These are phyloP conservation scores for Diplodia mutila DNA, from an alignment of 2,329 filamentous ascomycete species.

Conservation along the genomic window DNA sequence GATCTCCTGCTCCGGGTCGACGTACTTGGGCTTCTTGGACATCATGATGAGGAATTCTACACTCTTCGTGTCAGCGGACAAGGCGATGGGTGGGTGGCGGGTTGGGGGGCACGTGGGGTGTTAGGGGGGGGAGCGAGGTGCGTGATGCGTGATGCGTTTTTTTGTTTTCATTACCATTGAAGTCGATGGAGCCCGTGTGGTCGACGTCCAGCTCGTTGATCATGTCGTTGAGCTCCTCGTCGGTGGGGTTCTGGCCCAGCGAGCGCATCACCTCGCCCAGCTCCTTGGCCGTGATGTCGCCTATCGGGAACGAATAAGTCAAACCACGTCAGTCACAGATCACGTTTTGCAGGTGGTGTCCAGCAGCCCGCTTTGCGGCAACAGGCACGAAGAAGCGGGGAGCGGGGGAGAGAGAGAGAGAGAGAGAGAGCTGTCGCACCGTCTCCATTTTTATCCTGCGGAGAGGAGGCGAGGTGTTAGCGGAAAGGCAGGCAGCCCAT, in stretches of 20 bases:
- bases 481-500: not conserved
- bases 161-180: conserved; percentile 53
- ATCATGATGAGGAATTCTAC: conserved; percentile 70
- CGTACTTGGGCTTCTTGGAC: conserved; percentile 64
- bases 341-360: not conserved
- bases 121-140: not conserved
- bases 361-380: not conserved
- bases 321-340: not conserved
- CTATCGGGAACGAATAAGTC: conserved; percentile 39
- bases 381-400: no score
- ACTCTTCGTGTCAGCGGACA: not conserved
- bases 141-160: not conserved
- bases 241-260: conserved; percentile 65
- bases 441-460: conserved; percentile 62
- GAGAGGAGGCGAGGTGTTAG: conserved; percentile 24
- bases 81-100: no score
- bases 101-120: conserved; percentile 23
- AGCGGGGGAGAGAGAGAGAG: no score
- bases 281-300: conserved; percentile 66
- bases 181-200: conserved; percentile 68
- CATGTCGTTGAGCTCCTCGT: conserved; percentile 66
- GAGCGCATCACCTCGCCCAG: conserved; percentile 67
- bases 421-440: conserved; percentile 51
- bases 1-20: conserved; percentile 66
- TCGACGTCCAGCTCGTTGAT: conserved; percentile 69